A percentile compares a stretch with the other conserved stretches of the same genome.
These are phyloP conservation scores for Takashimella tepidaria DNA, from an alignment of 1,284 basidiomycete genomes.

Conservation along the genomic window DNA sequence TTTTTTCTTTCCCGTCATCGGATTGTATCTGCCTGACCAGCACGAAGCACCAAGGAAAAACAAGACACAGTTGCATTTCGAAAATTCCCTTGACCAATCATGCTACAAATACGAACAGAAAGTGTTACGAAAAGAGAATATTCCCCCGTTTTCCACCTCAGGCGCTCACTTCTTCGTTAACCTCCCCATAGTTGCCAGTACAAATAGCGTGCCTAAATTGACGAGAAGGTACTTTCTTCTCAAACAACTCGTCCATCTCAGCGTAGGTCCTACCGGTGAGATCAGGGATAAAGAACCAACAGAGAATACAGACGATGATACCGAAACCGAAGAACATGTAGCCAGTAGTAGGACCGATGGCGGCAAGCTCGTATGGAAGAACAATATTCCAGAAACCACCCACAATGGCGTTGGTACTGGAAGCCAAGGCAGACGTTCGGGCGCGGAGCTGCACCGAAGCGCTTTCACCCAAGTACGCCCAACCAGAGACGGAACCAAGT, in stretches of 20 bases:
- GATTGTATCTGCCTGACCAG: no score
- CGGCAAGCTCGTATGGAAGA: no score
- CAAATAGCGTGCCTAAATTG: background rate
- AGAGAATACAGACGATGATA: background rate
- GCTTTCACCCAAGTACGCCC: constrained; percentile 20
- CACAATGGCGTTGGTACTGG: constrained; percentile 14
- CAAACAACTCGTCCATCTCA: constrained; percentile 17
- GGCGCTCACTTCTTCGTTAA: no score
- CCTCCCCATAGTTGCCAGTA: background rate
- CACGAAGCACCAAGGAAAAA: no score
- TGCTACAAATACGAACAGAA: no score
- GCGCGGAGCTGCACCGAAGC: constrained; percentile 15
- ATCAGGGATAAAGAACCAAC: constrained; percentile 21
- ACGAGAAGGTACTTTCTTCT: background rate
- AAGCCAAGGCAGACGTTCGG: constrained; percentile 16
- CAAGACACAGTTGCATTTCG: no score
- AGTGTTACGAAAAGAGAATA: no score
- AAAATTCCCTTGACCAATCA: no score
- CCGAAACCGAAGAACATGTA: constrained; percentile 17
- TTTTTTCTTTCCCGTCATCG: no score
- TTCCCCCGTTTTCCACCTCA: no score
- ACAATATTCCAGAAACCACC: no score
- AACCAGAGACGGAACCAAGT: constrained; percentile 16
- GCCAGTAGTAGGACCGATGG: no score
- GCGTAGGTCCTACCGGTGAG: constrained; percentile 15